Evolutionary conservation across 352 stramenopile species (phyloP), one percentile per base, ranked within the genome.

Genomic region (Globisporangium paroecandrum): DNA sequence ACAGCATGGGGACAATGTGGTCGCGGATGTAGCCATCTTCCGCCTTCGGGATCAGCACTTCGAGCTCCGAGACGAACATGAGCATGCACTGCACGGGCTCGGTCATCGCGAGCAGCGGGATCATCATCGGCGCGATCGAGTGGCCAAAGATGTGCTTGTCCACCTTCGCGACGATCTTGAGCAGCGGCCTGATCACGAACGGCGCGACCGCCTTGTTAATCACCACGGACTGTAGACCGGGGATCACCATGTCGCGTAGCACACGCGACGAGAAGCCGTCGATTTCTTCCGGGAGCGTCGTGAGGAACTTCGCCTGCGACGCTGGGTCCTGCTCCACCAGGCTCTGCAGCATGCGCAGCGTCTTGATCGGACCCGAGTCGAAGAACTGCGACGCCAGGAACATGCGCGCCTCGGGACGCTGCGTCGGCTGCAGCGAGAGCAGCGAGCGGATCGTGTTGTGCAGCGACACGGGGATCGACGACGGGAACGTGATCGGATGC

Each of bases 11-110:
- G 7, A 96, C 88, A 64, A 96, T 85, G 66, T 96, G 88, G 65
- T 96, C 88, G n/a, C 88, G 86, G 58, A 94, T 94, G 75, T 92
- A 96, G n/a, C 72, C 83, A 27, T 96, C 86, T 36, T 96, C 88
- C 1, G 88, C 88, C 62, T 96, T 96, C 1, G 86, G 86, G 24
- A 96, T 82, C 25, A 96, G 69, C 29, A 83, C 79, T 63, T 96
- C 86, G 13, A 96, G 70, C 58, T 94, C 87, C 34, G 85, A 93
- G 12, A 96, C 88, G 54, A 96, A 96, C 86, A 94, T 96, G 47
- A 96, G 85, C 88, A 96, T 96, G 64, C 86, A 94, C 70, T 96
- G 88, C 36, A 94, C 86, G 1, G 88, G 88, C 69, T 96, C 88
- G n/a, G 83, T 82, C 64, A 96, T 96, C 4, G 78, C 77, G 32